phyloP scores from a whole-genome alignment of 352 stramenopile species.

The Phytophthora agathidicida region DNA sequence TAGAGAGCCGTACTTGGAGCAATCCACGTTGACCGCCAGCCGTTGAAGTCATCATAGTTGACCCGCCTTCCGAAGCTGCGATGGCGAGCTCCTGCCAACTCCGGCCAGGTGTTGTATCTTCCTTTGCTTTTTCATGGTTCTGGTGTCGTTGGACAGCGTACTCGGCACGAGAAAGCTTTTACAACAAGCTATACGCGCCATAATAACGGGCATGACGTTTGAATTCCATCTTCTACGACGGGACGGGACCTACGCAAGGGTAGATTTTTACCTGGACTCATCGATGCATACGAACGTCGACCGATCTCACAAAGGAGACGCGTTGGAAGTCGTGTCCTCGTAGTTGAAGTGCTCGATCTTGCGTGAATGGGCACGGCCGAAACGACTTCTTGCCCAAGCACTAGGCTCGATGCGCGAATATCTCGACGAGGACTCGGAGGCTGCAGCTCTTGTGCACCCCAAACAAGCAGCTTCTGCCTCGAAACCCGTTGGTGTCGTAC shows the following conservation, averaged over 20 bases:
- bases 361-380: conserved; percentile 5
- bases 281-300: too few relatives aligned
- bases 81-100: not conserved
- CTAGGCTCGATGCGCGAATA: conserved; percentile 12
- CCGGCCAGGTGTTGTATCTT: conserved; percentile 6
- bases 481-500: conserved; percentile 20
- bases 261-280: too few relatives aligned
- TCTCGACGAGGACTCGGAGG: conserved; percentile 11
- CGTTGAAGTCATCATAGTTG: too few relatives aligned
- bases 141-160: not conserved
- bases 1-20: too few relatives aligned
- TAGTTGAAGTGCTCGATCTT: conserved; percentile 1
- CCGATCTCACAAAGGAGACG: too few relatives aligned
- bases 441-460: conserved; percentile 7
- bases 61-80: not conserved
- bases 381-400: conserved; percentile 13
- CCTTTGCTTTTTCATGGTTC: not conserved
- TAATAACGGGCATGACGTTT: conserved; percentile 5
- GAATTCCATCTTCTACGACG: not conserved
- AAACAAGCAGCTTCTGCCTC: not conserved
- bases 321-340: conserved; percentile 11
- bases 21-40: too few relatives aligned
- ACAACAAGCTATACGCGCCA: too few relatives aligned
- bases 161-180: too few relatives aligned
- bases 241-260: too few relatives aligned